Evolutionary conservation across 2,329 filamentous ascomycete species (phyloP), one percentile per base, ranked within the genome.

Genomic region (Seiridium cupressi): DNA sequence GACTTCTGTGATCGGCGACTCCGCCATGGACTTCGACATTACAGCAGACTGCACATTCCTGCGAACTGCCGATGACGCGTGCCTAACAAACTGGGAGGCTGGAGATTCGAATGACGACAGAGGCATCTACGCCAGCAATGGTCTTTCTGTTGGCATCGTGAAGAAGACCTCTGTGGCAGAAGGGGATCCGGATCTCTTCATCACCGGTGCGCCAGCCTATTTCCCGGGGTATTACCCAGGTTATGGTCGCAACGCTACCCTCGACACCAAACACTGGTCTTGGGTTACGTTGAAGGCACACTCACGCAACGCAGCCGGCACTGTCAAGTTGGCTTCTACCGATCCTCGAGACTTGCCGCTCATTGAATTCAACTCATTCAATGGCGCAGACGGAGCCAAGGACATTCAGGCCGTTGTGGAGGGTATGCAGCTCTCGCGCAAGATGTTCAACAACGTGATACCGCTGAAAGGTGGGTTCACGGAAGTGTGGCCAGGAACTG

Each of bases 291-390:
- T 74, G 38, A 75, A 75, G 63, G 70, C 70, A 3, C 76, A 77
- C 35, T 73, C 72, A 36, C 71, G 74, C 5, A 90, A 90, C 58
- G 76, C 78, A 49, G 78, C 78, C 7, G 89, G 89, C 11, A 63
- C 84, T 3, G 60, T 61, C 2, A 58, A 34, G 26, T 44, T 61
- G 3, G 77, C 76, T 13, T 88, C 85, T 0, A 75, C 81, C 0
- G 80, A 90, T 67, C 87, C 88, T 0, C 80, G 81, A 1, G 88
- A 89, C 55, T 9, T 32, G 11, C 36, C 36, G 4, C 6, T 42
- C 35, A 88, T 88, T 68, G 79, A 82, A 69, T 87, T 87, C 74
- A 82, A 83, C 65, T 83, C 80, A 67, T 86, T 78, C 76, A 76
- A 74, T 10, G 76, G 74, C 11, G 69, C 79, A 31, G 79, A 82